These are phyloP conservation scores for Zostera marina DNA, from an alignment of 116 monocot species.

Conservation along the genomic window DNA sequence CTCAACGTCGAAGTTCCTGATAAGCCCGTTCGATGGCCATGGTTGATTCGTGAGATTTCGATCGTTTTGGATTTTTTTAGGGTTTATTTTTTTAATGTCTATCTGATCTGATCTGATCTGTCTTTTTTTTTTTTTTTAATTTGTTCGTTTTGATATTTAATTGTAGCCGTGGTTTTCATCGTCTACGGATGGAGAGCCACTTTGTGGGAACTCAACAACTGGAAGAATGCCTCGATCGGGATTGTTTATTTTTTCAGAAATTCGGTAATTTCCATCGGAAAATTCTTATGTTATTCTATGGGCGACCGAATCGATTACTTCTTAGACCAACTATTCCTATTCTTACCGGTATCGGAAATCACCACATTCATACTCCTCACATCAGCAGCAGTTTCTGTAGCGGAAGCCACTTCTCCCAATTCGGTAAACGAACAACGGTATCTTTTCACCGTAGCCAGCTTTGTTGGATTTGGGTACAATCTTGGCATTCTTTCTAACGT, in stretches of 20 bases:
- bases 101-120: no score
- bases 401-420: conserved; percentile 34
- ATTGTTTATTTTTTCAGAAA: conserved; percentile 19
- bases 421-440: conserved; percentile 38
- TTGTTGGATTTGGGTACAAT: conserved; percentile 38
- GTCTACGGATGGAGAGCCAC: conserved; percentile 52
- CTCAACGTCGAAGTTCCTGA: conserved; percentile 54
- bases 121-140: no score
- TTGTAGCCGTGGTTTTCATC: conserved; percentile 44
- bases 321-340: no score
- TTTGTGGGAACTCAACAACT: conserved; percentile 67
- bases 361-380: conserved; percentile 46
- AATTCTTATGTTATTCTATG: conserved; percentile 34
- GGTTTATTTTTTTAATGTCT: not conserved
- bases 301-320: conserved; percentile 36
- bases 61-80: no score
- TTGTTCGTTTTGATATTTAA: not conserved
- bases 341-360: no score
- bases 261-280: conserved; percentile 23
- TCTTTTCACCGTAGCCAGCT: conserved; percentile 37
- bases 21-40: conserved; percentile 52
- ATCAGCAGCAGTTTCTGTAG: conserved; percentile 35
- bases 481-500: conserved; percentile 31
- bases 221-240: conserved; percentile 38
- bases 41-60: conserved; percentile 31